Evolutionary conservation across 225 moss, liverwort and hornwort genomes (phyloP), one percentile per base, ranked within the genome.

Genomic region (Anthoceros angustus): DNA sequence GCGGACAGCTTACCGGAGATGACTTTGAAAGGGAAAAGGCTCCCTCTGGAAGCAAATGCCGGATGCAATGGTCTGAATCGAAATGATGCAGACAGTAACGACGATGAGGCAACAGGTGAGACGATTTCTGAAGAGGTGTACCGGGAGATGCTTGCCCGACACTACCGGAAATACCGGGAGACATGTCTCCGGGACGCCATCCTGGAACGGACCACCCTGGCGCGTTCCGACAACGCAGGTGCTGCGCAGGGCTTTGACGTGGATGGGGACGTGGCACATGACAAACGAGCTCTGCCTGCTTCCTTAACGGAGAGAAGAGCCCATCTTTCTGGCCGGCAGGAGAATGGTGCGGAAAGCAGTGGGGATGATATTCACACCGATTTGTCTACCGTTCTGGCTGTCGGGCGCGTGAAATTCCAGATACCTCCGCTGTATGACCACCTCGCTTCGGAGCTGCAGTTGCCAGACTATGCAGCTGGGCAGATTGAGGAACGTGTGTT

Each of bases 11-110:
- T 71, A 42, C 80, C 91, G n/a, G 91, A 92, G 73, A 92, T 92
- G 91, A 87, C 82, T 14, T 73, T 86, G 81, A 92, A 86, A 74
- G 86, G 88, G 70, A 92, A 88, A 78, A 77, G 92, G 67, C 72
- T 86, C 61, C 84, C 79, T 64, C 80, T 92, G 20, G 86, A 88
- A 77, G 86, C 88, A 18, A 82, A 88, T 79, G 88, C 88, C 25
- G 92, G 88, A 49, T 77, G 80, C 40, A 81, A 88, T 75, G 70
- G 78, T 12, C 79, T 77, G 45, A 77, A 79, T 41, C 77, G 92
- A 67, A 84, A 82, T 74, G 82, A 88, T 69, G 84, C 92, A 2
- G 92, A 88, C 63, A 92, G 92, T 64, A 92, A 92, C 69, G 87
- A 84, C 55, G 91, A 88, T 16, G 82, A 76, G 18, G 82, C 25